These are phyloP conservation scores for Vigna trinervia DNA, from an alignment of 306 rosid genomes.

Conservation along the genomic window DNA sequence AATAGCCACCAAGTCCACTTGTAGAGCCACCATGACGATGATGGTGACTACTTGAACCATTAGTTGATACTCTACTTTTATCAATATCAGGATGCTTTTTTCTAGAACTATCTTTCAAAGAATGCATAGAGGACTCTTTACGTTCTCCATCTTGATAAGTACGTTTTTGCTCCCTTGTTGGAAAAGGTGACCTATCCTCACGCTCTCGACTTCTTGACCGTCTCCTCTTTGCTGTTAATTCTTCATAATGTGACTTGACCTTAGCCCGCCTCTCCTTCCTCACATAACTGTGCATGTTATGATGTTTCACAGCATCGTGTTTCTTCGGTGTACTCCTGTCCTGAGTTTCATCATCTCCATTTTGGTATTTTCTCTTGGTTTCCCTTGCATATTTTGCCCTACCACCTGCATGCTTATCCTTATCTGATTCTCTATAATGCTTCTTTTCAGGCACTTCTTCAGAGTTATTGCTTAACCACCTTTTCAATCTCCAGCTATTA, in stretches of 20 bases:
- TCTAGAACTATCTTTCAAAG: slow-evolving; percentile 62
- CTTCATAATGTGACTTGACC: slow-evolving; percentile 59
- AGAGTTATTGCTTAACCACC: slow-evolving; percentile 39
- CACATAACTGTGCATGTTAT: slow-evolving; percentile 45
- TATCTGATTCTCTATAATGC: slow-evolving; percentile 60
- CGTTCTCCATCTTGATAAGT: slow-evolving; percentile 48
- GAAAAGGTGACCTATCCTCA: slow-evolving; percentile 56
- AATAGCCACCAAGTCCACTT: slow-evolving; percentile 97
- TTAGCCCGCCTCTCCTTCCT: slow-evolving; percentile 59
- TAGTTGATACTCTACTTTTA: slow-evolving; percentile 61
- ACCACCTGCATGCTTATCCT: slow-evolving; percentile 55
- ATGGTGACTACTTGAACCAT: slow-evolving; percentile 72
- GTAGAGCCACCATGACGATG: slow-evolving; percentile 59
- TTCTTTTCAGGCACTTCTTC: slow-evolving; percentile 59
- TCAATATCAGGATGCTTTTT: slow-evolving; percentile 62
- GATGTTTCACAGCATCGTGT: slow-evolving; percentile 57
- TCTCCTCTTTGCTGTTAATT: slow-evolving; percentile 64
- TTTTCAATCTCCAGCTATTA: slow-evolving; percentile 42
- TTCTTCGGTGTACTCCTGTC: slow-evolving; percentile 55
- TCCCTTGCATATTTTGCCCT: slow-evolving; percentile 65
- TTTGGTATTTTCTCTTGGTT: slow-evolving; percentile 62
- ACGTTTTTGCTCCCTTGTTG: slow-evolving; percentile 59
- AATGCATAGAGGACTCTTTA: slow-evolving; percentile 52
- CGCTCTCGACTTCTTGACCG: slow-evolving; percentile 69
- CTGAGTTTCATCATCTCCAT: slow-evolving; percentile 59